Percentiles rank a stretch among this genome's conserved stretches.
These are phyloP conservation scores for Claviceps sp. DNA, from an alignment of 2,329 filamentous ascomycete species.

Conservation along the genomic window DNA sequence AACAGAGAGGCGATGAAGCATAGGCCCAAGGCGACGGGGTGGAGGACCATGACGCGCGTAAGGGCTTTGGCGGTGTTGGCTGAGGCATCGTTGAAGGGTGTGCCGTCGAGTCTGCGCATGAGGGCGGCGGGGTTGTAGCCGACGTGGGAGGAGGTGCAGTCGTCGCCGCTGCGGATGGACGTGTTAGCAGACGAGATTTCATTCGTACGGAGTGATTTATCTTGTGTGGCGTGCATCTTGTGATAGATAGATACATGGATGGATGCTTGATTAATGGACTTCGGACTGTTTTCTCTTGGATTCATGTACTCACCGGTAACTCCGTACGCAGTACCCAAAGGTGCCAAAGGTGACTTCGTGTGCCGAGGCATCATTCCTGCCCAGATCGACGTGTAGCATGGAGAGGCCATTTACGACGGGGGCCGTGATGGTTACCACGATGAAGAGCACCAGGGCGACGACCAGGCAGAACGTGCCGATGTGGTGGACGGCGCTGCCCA, in stretches of 20 bases:
- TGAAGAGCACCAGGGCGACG: constrained; percentile 38
- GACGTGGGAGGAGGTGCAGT: constrained; percentile 33
- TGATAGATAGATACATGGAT: too few relatives aligned
- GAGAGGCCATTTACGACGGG: constrained; percentile 43
- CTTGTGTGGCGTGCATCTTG: too few relatives aligned
- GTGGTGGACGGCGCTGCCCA: constrained; percentile 39
- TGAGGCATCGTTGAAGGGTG: constrained; percentile 28
- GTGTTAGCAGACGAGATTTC: neutral
- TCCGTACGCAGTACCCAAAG: constrained; percentile 42
- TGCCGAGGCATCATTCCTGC: constrained; percentile 17
- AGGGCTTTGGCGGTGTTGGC: constrained; percentile 33
- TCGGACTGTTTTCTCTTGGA: neutral
- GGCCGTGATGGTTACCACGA: constrained; percentile 44
- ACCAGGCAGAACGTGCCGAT: constrained; percentile 46
- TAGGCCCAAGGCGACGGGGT: constrained; percentile 44
- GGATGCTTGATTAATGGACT: too few relatives aligned
- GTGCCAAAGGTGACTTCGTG: constrained; percentile 40
- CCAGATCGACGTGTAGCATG: constrained; percentile 38
- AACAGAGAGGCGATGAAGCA: constrained; percentile 47
- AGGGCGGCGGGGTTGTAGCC: constrained; percentile 42
- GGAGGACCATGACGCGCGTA: constrained; percentile 47
- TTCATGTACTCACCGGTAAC: constrained; percentile 13
- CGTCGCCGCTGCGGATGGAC: constrained; percentile 17
- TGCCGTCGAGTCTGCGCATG: constrained; percentile 24
- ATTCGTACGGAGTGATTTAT: too few relatives aligned